Base-by-base conservation (phyloP, 2,329 filamentous ascomycete genomes). In the Scopulariopsis brevicaulis region DNA sequence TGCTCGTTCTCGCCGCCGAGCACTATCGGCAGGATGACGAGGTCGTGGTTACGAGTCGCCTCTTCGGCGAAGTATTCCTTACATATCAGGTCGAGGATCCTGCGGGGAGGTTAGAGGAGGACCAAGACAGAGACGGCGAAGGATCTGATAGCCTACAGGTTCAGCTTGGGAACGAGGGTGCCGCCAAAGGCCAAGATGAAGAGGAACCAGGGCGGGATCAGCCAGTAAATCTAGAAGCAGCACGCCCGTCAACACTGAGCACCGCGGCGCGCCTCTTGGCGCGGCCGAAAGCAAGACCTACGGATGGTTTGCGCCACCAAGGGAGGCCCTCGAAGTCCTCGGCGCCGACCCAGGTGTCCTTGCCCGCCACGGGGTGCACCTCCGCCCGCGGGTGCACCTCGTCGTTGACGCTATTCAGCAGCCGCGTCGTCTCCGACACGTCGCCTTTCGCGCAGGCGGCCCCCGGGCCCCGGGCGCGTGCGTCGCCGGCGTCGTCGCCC, bases 141-240 rank as follows among this genome's bases (percentile, higher is more conserved):
- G n/a, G 10, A 8, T 8, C 2, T n/a, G 46, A 25, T 7, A 55
- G 57, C 79, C 69, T 71, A 83, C 71, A 96, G 74, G 66, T 96
- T 96, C 61, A 96, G 78, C 69, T 88, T 94, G 11, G 93, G 92
- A 10, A 96, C 89, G 8, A 94, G 77, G 7, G 89, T 82, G 59
- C 90, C 90, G 35, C 93, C 94, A 70, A 94, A 93, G 0, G 92
- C 91, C 57, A 95, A 75, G 0, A 90, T 90, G 67, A 90, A 93
- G 52, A 96, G 71, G 58, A 88, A 78, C 70, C 92, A 94, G 0
- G 91, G 89, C 0, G 81, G 83, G 8, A 97, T 70, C 4, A 97
- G 77, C 89, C 91, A 97, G 70, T 79, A 89, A 56, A 95, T 82
- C 89, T 89, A 60, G 37, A 54, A 57, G 32, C 22, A 59, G 34